Conservation (phyloP, 352 stramenopile genomes). For the Globisporangium middletonii region DNA sequence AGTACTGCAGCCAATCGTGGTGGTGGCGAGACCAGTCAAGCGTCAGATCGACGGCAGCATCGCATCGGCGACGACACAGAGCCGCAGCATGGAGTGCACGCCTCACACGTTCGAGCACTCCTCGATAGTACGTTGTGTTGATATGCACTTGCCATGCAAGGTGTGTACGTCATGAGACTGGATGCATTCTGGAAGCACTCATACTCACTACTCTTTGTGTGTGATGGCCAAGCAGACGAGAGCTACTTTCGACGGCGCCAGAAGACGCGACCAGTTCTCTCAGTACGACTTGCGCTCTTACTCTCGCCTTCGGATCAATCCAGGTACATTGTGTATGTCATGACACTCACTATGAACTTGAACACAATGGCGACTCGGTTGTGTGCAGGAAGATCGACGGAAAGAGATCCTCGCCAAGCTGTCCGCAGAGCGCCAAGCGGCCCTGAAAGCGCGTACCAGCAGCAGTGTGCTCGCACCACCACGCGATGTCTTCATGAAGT, state of each 20-base stretch:
- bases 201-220: neutral
- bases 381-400: slow-evolving; percentile 44
- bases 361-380: no score
- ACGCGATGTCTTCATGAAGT: neutral
- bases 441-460: slow-evolving; percentile 15
- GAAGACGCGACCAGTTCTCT: slow-evolving; percentile 29
- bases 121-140: neutral
- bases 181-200: neutral
- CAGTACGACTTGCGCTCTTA: slow-evolving; percentile 14
- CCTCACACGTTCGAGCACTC: neutral
- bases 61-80: no score
- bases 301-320: neutral
- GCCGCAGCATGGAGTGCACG: neutral
- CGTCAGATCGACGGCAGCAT: neutral
- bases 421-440: slow-evolving; percentile 42
- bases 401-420: slow-evolving; percentile 65
- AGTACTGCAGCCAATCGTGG: neutral
- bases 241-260: slow-evolving; percentile 21
- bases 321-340: no score
- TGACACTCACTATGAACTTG: no score
- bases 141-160: neutral
- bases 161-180: neutral
- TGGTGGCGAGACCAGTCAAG: neutral
- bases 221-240: slow-evolving; percentile 3
- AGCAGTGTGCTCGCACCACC: neutral